Base-by-base conservation (phyloP, 768 basidiomycete species). In the Lactarius hatsudake region DNA sequence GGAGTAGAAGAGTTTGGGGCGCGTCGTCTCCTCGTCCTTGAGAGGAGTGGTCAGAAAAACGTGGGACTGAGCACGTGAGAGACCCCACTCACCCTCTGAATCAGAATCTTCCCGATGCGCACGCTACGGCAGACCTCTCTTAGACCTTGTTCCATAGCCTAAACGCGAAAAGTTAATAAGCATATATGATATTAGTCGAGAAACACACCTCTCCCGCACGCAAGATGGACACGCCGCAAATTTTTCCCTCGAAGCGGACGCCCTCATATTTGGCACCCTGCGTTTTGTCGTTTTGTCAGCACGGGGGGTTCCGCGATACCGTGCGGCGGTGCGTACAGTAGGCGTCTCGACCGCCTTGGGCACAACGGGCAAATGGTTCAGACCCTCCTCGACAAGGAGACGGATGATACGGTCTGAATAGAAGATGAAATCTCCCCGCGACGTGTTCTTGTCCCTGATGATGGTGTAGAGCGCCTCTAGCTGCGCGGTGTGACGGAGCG, bases 101-200 rank as follows among this genome's bases (percentile, higher is more conserved):
- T 99, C 58, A 99, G 82, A 73, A 99, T 98, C 81, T 99, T 99
- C 58, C 96, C 96, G 66, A 99, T 96, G 69, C 96, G 84, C 32
- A 93, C 91, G 73, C 87, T 92, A 72, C 96, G 84, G 79, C 96
- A 98, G 45, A 98, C 96, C 77, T 98, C 96, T 53, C 96, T 83
- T 68, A 99, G 81, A 45, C 96, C 97, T 15, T 93, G 93, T 78
- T 99, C 96, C 96, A 99, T 99, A 1, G 96, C 94, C 91, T 94
- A 65, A 12, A 51, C 5, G 15, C 18, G 13, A 55, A 61, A 51
- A 28, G 62, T 54, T 64, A 61, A 45, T 42, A 30, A 51, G 17
- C 17, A 43, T 53, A 70, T 18, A 43, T 51, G 28, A 40, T 3
- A 15, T 40, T 20, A 9, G 20, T 7, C 5, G 45, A 26, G 32